Base-by-base conservation (phyloP, 768 basidiomycete species). In the Tulasnella sp. region DNA sequence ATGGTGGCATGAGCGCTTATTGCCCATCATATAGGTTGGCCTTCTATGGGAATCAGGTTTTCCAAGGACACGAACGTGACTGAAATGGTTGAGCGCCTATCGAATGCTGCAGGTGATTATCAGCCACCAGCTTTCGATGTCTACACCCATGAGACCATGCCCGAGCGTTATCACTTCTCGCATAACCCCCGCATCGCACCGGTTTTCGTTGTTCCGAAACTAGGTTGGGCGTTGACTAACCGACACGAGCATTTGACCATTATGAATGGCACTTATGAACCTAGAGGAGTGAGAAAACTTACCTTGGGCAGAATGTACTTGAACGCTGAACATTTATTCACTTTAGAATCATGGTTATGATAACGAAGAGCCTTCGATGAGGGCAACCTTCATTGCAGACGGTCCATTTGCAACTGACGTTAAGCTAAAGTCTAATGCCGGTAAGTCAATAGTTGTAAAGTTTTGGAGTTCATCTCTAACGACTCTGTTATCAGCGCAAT, bases 321-420 rank as follows among this genome's bases (percentile, higher is more conserved):
- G 15, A 39, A 3, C n/a, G 12, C 47, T 39, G 47, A 49, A 33
- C 35, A 4, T n/a, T 34, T 42, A 15, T 35, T 42, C 12, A 32
- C 15, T 45, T 57, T 58, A 87, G 83, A 89, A 79, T 54, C 91
- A 95, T 58, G 91, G 91, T 5, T 95, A 91, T 61, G 89, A 92
- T 63, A 91, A 90, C 57, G 63, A 73, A 15, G 77, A 79, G 35
- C 60, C 69, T 10, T 70, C 81, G 5, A 93, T 93, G 91, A 77
- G 79, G 45, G 89, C 89, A 2, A 81, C 88, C 62, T 92, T 93
- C 64, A 80, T 93, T 52, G 89, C 87, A 8, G 87, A 90, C 61
- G 91, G 91, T 1, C 91, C 91, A 0, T 91, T 90, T 64, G 27
- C 48, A 9, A 25, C 37, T 20, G 78, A 83, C 12, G 65, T 75